Evolutionary conservation across 768 basidiomycete species (phyloP).

Genomic region (Rhodotorula graminis): DNA sequence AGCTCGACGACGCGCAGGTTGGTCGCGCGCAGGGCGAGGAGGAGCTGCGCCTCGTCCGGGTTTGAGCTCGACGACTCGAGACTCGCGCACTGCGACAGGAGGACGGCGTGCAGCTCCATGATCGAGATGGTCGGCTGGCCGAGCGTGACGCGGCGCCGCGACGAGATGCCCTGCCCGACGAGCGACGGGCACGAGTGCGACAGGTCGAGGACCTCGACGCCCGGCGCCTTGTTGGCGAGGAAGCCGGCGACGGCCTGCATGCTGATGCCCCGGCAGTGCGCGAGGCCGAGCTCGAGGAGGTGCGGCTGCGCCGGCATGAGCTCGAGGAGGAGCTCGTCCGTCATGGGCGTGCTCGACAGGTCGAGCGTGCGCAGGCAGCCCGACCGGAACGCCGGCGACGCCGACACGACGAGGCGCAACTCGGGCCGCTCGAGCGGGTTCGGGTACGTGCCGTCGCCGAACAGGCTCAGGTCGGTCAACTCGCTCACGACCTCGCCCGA

Average conservation of each 20-base stretch:
- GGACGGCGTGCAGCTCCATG: slow-evolving; percentile 61
- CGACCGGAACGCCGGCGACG: slow-evolving; percentile 71
- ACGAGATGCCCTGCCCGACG: slow-evolving; percentile 51
- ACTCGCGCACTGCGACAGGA: slow-evolving; percentile 49
- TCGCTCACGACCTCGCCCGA: slow-evolving; percentile 34
- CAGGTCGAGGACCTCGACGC: slow-evolving; percentile 81
- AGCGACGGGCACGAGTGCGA: slow-evolving; percentile 65
- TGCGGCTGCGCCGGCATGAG: slow-evolving; percentile 61
- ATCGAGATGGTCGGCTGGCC: slow-evolving; percentile 39
- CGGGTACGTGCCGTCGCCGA: slow-evolving; percentile 77
- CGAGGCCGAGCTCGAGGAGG: slow-evolving; percentile 82
- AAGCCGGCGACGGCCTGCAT: slow-evolving; percentile 65
- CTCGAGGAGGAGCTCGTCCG: slow-evolving; percentile 54
- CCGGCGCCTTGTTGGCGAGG: slow-evolving; percentile 61
- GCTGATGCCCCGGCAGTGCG: slow-evolving; percentile 69
- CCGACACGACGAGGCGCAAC: slow-evolving; percentile 61
- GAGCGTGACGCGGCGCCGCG: slow-evolving; percentile 65
- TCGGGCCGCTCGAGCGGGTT: slow-evolving; percentile 66
- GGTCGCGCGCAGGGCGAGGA: slow-evolving; percentile 55
- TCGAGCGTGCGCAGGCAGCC: slow-evolving; percentile 81
- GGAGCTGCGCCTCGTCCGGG: slow-evolving; percentile 43
- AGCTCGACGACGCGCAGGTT: slow-evolving; percentile 82
- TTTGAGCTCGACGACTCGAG: slow-evolving; percentile 35
- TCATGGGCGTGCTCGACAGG: slow-evolving; percentile 75
- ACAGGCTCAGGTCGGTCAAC: slow-evolving; percentile 74